Evolutionary conservation across 2,329 filamentous ascomycete genomes (phyloP), one percentile per base, ranked within the genome.

Genomic region (Diplodia scrobiculata): DNA sequence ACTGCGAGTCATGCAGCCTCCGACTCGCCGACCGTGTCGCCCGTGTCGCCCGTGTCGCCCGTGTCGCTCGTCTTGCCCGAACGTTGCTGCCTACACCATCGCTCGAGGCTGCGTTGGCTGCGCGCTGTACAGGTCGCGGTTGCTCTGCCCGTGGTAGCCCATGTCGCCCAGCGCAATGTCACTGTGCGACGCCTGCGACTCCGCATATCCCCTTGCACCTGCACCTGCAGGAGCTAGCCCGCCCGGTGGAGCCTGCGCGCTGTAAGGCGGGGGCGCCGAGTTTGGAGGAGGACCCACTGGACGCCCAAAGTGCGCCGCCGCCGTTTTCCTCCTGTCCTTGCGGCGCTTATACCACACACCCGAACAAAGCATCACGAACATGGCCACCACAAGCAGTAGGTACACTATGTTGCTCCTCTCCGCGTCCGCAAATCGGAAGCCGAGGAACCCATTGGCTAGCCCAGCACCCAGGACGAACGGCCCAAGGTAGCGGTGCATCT

Each of bases 361-460:
- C 25, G 25, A 5, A 38, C 52, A 3, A 50, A 69, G 34, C 5
- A 52, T 50, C 10, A 68, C 48, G 19, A 69, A 63, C 41, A 72
- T 45, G 5, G 71, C 36, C 1, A 62, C 60, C 9, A 72, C 69
- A 19, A 72, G 53, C 32, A 69, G 38, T 7, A 67, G 68, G 53
- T 71, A 72, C 25, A 67, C 13, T 3, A 71, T 52, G 34, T 71
- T 72, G 47, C 66, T 60, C 19, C 65, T 54, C 14, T 25, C 34
- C 6, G 41, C 62, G n/a, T 63, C 64, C 19, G 71, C 60, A 51
- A 73, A 71, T 21, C 63, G 50, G 65, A 73, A 73, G 1, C 72
- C 72, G 7, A 73, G 21, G 58, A 69, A 70, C 21, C 67, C 69
- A 55, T 73, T 73, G 13, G 60, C 62, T 17, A 70, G 63, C 27